phyloP scores from a whole-genome alignment of 108 stramenopile genomes.

The Mediolabrus comicus region DNA sequence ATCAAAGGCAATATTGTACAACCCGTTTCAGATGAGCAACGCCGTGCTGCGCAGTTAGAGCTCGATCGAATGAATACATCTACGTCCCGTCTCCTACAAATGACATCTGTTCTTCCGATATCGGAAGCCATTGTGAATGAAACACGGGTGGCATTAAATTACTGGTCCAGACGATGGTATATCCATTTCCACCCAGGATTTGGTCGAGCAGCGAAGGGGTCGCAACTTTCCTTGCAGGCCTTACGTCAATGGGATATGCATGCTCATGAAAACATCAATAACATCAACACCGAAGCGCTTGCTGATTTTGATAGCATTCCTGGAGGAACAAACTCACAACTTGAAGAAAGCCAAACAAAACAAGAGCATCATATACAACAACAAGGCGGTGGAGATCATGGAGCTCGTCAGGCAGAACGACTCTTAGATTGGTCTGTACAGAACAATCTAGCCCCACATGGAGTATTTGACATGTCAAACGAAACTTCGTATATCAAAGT shows the following conservation, averaged over 20 bases:
- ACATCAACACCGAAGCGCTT: background rate
- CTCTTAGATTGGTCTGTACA: conserved; percentile 38
- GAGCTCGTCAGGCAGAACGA: conserved; percentile 26
- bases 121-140: conserved; percentile 38
- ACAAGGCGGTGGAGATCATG: conserved; percentile 1
- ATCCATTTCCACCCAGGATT: conserved; percentile 51
- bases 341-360: background rate
- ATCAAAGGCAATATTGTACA: background rate
- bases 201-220: conserved; percentile 43
- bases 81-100: conserved; percentile 36
- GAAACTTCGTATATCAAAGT: conserved; percentile 1
- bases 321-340: background rate
- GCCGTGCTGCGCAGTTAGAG: conserved; percentile 33
- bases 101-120: background rate
- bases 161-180: conserved; percentile 46
- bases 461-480: conserved; percentile 21
- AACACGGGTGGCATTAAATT: conserved; percentile 26
- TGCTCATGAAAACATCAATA: background rate
- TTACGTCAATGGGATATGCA: conserved; percentile 7
- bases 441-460: conserved; percentile 18
- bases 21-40: conserved; percentile 33
- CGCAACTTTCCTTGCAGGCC: conserved; percentile 23
- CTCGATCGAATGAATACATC: conserved; percentile 39
- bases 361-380: background rate
- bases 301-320: background rate